These are phyloP conservation scores for Lipomyces spencermartinsiae DNA, from an alignment of 805 yeast genomes.

Conservation along the genomic window DNA sequence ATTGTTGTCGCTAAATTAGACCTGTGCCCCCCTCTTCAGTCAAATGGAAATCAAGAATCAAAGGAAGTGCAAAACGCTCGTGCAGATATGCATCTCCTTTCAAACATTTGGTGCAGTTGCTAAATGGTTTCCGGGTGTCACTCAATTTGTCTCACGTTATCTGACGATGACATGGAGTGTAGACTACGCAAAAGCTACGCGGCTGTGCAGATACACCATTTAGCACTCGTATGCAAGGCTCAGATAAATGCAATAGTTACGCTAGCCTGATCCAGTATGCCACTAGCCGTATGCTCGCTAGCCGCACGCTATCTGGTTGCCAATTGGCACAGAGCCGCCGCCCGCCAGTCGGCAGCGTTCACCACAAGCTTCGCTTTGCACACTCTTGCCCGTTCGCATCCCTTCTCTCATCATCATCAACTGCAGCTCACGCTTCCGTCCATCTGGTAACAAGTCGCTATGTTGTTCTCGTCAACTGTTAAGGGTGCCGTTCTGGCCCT, in stretches of 20 bases:
- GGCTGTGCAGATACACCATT: neutral
- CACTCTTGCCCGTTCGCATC: slow-evolving; percentile 1
- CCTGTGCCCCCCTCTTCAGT: no score
- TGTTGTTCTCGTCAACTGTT: slow-evolving; percentile 30
- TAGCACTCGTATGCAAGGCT: neutral
- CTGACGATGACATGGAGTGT: neutral
- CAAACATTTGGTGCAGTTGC: neutral
- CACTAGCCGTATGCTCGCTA: slow-evolving; percentile 7
- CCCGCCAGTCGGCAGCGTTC: slow-evolving; percentile 1
- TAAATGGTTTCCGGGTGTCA: neutral
- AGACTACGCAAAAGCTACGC: neutral
- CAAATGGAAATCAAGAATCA: neutral
- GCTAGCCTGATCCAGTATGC: neutral
- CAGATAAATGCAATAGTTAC: neutral
- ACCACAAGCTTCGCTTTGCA: neutral
- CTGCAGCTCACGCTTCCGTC: slow-evolving; percentile 1
- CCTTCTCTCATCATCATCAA: slow-evolving; percentile 5
- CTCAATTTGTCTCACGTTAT: neutral
- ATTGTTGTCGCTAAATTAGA: neutral
- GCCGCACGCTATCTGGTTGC: slow-evolving; percentile 6
- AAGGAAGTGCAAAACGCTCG: neutral
- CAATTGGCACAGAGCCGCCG: slow-evolving; percentile 13
- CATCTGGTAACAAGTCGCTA: slow-evolving; percentile 7
- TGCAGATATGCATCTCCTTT: neutral
- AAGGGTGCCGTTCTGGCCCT: slow-evolving; percentile 33